Evolutionary conservation across 2,329 filamentous ascomycete genomes (phyloP), one percentile per base, ranked within the genome.

Genomic region (Cercospora sojina): DNA sequence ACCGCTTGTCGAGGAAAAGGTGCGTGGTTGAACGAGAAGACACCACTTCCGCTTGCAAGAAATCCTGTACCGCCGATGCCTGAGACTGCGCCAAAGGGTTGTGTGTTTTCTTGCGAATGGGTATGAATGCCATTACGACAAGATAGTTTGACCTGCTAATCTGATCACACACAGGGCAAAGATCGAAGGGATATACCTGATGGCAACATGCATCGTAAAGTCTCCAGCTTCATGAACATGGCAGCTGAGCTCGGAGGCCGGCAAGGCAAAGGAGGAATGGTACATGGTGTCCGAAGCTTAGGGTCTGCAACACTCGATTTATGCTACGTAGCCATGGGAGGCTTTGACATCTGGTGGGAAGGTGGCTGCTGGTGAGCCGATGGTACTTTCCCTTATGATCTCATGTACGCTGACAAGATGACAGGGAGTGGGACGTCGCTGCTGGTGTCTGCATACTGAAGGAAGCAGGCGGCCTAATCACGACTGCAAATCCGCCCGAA

Each of bases 331-430:
- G 90, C 91, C 12, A 90, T 90, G 84, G 90, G 70, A 0, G 83
- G 87, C 0, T 88, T 92, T 70, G 90, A 93, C 77, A 91, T 92
- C 10, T 92, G 90, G 90, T 93, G 90, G 90, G 90, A 93, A 75
- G 90, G 90, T 3, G 90, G 90, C 6, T 74, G 71, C 59, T 74
- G 72, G 73, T 76, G 63, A 55, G 71, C 67, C 31, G 9, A 38
- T 3, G 29, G 16, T 38, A 16, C 16, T 13, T 16, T 3, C 2
- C 12, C 10, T 13, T 25, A 49, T 4, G 9, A 25, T 13, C 4
- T 6, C 12, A 25, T 5, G 10, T 5, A 51, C 12, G 2, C 71
- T 72, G 20, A 72, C 58, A 12, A 62, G 1, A 23, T 56, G 13
- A n/a, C 47, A 74, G 73, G 77, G 91, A 92, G 78, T 93, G 90